Evolutionary conservation across 73 alveolate genomes (phyloP).

Genomic region (Blepharisma stoltei): DNA sequence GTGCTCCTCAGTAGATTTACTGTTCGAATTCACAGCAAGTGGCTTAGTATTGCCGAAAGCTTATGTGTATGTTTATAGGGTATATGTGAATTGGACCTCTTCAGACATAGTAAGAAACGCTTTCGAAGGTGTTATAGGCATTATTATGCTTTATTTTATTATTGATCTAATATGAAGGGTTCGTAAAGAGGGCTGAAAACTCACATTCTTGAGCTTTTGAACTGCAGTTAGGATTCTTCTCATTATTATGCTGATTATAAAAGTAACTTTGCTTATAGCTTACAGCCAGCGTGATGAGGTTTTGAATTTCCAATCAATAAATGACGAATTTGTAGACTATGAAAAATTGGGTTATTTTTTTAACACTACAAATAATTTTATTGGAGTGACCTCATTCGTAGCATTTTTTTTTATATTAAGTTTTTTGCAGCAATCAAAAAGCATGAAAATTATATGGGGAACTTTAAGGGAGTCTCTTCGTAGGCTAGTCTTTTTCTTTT

Average conservation of each 20-base stretch:
- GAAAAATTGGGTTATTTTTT: neutral
- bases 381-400: neutral
- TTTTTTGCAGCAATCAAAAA: slow-evolving; percentile 17
- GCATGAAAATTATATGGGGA: slow-evolving; percentile 12
- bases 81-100: neutral
- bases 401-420: neutral
- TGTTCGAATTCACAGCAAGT: slow-evolving; percentile 17
- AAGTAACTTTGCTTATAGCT: neutral
- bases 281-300: neutral
- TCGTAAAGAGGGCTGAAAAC: neutral
- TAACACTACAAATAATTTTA: neutral
- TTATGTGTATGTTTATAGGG: neutral
- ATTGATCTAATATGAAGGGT: neutral
- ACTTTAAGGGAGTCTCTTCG: neutral
- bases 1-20: neutral
- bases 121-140: neutral
- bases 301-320: neutral
- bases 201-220: neutral
- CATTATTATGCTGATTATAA: neutral
- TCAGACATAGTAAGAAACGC: neutral
- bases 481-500: neutral
- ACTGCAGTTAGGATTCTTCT: neutral
- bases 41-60: slow-evolving; percentile 1
- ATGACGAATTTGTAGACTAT: slow-evolving; percentile 8
- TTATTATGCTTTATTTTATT: neutral